Base-by-base conservation (phyloP, 106 monocot genomes). In the Dendrobium catenatum region DNA sequence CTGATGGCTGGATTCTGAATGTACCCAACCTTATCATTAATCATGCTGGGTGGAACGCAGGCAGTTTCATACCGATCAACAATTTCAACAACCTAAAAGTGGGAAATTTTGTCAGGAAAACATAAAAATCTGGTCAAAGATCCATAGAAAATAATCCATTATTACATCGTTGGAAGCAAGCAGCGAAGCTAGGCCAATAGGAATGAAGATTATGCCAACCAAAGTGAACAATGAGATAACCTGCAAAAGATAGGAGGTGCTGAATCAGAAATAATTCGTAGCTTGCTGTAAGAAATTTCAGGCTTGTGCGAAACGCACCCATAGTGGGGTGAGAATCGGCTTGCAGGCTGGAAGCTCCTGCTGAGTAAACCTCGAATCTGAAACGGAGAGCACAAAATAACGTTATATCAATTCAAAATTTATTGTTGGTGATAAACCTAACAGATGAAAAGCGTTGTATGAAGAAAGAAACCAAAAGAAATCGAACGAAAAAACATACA, bases 271-370 rank as follows among this genome's bases (percentile, higher is more conserved):
- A 10, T 1, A 11, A 49, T 19, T 33, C 48, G 2, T 5, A 1
- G 13, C 49, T 49, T 26, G 24, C 47, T 76, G 5, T 16, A 70
- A 33, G 1, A 29, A 20, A 2, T 27, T 19, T 44, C 1, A 27
- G 20, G 54, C n/a, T 7, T 42, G 9, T 8, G 15, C 22, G 27
- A 24, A 76, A 44, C 82, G 80, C 85, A 95, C 95, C 91, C 89
- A 93, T 61, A 86, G 84, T 0, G 95, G 95, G 42, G 92, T 93
- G 6, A 95, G 88, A 80, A 95, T 91, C 19, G 93, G 95, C 81
- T 95, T 93, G 88, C 95, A 95, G 79, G 95, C 92, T 75, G 91
- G 93, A 84, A 95, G 93, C 72, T 95, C 93, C 55, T 95, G 95
- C 75, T 95, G 95, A 16, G 95, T 95, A 80, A 95, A 95, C 79